phyloP scores from a whole-genome alignment of 2,329 filamentous ascomycete genomes.

The Parascedosporium putredinis region DNA sequence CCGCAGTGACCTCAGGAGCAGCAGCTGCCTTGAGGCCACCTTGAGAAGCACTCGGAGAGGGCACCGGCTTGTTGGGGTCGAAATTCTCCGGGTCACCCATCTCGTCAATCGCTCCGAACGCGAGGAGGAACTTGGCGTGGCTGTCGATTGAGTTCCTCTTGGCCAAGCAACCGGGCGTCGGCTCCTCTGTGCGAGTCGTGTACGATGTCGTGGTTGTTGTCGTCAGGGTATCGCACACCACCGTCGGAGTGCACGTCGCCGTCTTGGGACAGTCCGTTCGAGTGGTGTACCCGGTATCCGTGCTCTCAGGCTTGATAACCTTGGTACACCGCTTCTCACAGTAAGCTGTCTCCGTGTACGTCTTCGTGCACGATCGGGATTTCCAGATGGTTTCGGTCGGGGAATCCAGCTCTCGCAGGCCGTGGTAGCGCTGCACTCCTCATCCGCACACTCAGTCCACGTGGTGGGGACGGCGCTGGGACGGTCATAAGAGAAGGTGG shows the following conservation, averaged over 20 bases:
- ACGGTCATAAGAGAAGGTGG: constrained; percentile 2
- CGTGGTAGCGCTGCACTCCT: not conserved
- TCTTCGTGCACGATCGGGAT: constrained; percentile 1
- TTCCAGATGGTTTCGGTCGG: constrained; percentile 1
- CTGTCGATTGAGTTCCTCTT: not conserved
- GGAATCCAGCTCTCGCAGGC: not conserved
- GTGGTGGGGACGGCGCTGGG: not conserved
- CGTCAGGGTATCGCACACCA: constrained; percentile 2
- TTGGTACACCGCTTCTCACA: constrained; percentile 4
- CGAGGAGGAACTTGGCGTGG: not conserved
- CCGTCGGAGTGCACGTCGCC: not conserved
- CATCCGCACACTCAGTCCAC: constrained; percentile 5
- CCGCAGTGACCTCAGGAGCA: no score
- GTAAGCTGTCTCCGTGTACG: not conserved
- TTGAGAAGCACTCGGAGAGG: not conserved
- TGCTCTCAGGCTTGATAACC: not conserved
- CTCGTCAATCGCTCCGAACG: not conserved
- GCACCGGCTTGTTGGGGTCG: not conserved
- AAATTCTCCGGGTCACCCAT: not conserved
- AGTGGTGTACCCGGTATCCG: not conserved
- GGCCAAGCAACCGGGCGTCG: not conserved
- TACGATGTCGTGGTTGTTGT: constrained; percentile 6
- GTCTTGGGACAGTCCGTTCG: not conserved
- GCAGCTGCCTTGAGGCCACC: not conserved
- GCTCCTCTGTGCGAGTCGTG: not conserved